A percentile compares a stretch with the other conserved stretches of the same genome.
phyloP scores from a whole-genome alignment of 1,284 basidiomycete genomes.

The Sanghuangporus sanghuang region DNA sequence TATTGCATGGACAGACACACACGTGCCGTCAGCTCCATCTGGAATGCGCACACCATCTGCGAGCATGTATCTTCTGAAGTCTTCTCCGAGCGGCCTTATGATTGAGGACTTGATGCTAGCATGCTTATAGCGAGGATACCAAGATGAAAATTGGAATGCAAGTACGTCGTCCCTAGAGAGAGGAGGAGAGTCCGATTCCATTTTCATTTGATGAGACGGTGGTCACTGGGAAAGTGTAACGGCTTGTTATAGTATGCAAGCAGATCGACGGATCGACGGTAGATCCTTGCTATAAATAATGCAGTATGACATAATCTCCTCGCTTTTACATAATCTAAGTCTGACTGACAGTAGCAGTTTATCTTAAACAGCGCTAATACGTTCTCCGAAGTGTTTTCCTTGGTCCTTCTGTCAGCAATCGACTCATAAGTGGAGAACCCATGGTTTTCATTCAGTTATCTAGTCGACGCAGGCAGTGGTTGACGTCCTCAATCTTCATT shows the following conservation, averaged over 20 bases:
- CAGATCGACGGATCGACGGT: not conserved
- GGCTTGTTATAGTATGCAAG: not conserved
- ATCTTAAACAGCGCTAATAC: too few relatives aligned
- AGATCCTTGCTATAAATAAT: not conserved
- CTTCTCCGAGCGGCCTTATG: conserved; percentile 61
- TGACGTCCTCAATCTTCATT: too few relatives aligned
- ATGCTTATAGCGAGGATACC: conserved; percentile 76
- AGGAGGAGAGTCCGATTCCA: conserved; percentile 42
- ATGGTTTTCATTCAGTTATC: too few relatives aligned
- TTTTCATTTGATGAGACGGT: not conserved
- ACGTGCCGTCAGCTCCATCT: conserved; percentile 75
- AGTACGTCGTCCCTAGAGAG: conserved; percentile 53
- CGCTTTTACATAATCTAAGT: too few relatives aligned
- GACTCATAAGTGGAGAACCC: too few relatives aligned
- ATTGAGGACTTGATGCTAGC: conserved; percentile 76
- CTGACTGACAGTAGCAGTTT: too few relatives aligned
- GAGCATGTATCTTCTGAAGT: conserved; percentile 72
- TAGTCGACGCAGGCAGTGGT: too few relatives aligned
- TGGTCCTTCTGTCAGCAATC: too few relatives aligned
- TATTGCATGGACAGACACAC: conserved; percentile 27
- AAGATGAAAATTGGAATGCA: conserved; percentile 80
- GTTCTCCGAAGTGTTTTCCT: too few relatives aligned
- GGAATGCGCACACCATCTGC: conserved; percentile 80
- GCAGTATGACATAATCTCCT: not conserved
- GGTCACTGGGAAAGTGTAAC: not conserved